Evolutionary conservation across 306 rosid species (phyloP), one percentile per base, ranked within the genome.

Genomic region (Citrullus amarus): DNA sequence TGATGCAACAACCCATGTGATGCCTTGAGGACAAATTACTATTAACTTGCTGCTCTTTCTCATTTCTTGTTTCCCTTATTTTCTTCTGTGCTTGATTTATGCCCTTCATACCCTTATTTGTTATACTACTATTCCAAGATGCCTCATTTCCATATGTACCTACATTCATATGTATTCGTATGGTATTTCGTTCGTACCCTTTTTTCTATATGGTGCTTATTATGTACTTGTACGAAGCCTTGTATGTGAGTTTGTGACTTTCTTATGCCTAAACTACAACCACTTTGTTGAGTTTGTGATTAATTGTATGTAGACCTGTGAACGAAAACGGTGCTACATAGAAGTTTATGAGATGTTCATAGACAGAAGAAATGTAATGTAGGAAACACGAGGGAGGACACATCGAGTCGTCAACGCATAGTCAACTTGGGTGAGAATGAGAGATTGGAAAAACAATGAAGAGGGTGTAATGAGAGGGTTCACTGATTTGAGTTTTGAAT

Each of bases 1-100:
- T 69, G 76, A 69, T 69, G 76, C 57, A 70, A 46, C 76, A 70
- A 39, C 76, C 75, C 76, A 70, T 70, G 76, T 70, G 76, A 70
- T 70, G 20, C 76, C 76, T 70, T 70, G 58, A 70, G 76, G 56
- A 46, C 57, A 70, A 44, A 46, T 44, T 13, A 70, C 76, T 70
- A 44, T 70, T 44, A 25, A 48, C 76, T 44, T 70, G 18, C 20
- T 66, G 22, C 28, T 34, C 22, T 34, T 61, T 66, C 72, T 38
- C 15, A 36, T 66, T 36, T 66, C 72, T 17, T 38, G 53, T 68
- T 68, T 41, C 54, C 54, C 76, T 69, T 44, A 13, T 43, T 69
- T 70, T 70, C n/a, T 46, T 43, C 43, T 67, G 32, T 67, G 16
- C 46, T 39, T 65, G 1, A 13, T 15, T 34, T 65, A 16, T 65